Base-by-base conservation (phyloP, 2,329 filamentous ascomycete species). In the Triangularia setosa region DNA sequence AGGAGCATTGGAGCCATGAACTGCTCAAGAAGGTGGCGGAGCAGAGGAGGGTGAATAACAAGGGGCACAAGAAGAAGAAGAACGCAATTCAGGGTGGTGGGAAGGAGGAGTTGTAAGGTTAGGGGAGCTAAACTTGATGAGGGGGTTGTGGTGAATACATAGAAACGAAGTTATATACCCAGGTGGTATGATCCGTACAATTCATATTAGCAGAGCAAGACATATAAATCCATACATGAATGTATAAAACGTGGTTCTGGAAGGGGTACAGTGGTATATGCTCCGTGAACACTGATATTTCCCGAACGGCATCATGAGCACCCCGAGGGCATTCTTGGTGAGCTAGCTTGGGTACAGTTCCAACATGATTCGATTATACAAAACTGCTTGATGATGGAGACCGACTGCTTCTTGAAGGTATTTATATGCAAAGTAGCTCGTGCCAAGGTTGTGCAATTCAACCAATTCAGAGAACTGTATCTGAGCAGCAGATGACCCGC, bases 1-100 rank as follows among this genome's bases (percentile, higher is more conserved):
- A 73, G 55, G 72, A 69, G 1, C 77, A 82, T 60, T 85, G 83
- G 83, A 83, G 81, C 61, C 71, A 72, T 61, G 79, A 80, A 63
- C 65, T 83, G 65, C 69, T 73, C 64, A 69, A 74, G 53, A 75
- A 75, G 61, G 69, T 82, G 62, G 72, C 69, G 53, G 72, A 77
- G 69, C 67, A 71, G 67, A 68, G 69, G 60, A 69, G 63, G 62
- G 64, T 25, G 21, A 63, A 69, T 61, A 61, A 58, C 9, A 75
- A 30, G 24, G 25, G 21, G 6, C 12, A 12, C 52, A 11, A 52
- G 33, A 18, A 62, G 33, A 18, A 62, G 48, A 57, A 60, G 59
- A 24, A 56, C 28, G 23, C 23, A 21, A 24, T 40, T 44, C 53
- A 28, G 16, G 8, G 23, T 27, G 52, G 23, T 27, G 52, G 23